Evolutionary conservation across 805 yeast species (phyloP), one percentile per base, ranked within the genome.

Genomic region (Blastobotrys chiropterorum): DNA sequence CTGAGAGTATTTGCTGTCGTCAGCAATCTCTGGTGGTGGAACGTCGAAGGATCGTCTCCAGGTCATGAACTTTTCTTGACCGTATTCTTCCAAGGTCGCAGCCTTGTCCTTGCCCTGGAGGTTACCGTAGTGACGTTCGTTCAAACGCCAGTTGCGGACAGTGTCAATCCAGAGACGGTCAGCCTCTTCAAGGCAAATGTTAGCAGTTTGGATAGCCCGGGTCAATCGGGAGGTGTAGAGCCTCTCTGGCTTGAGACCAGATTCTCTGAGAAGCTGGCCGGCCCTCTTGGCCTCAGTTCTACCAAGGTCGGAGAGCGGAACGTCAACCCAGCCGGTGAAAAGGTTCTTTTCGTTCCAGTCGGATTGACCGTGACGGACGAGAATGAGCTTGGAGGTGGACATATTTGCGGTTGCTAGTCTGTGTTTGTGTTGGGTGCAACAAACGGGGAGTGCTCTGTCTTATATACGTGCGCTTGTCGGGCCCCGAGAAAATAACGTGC

Each of bases 281-380:
- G 97, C 98, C 71, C 86, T 84, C 62, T 76, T 77, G 63, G 98
- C 98, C 78, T 90, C 98, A 70, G 83, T 79, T 70, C 78, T 81
- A 74, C 98, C 98, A 63, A 79, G 73, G 56, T 78, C 90, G 51
- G 92, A 83, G 71, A 90, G 81, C 67, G 80, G 77, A 63, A 89
- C 95, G 73, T 90, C 98, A 58, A 92, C 97, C 98, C 98, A 90
- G 69, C 98, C 98, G 72, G 97, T 90, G 85, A 90, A 90, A 63
- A 90, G 80, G 82, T 90, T 92, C 80, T 89, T 88, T 75, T 89
- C 96, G 75, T 90, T 90, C 98, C 98, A 90, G 74, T 88, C 97
- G 77, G 96, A 87, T 80, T 92, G 96, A 67, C 98, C 98, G 90
- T 90, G 98, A 81, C 98, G 90, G 63, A 92, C 90, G 70, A 90